Evolutionary conservation across 2,329 filamentous ascomycete species (phyloP), one percentile per base, ranked within the genome.

Genomic region (Aurifilum marmelostoma): DNA sequence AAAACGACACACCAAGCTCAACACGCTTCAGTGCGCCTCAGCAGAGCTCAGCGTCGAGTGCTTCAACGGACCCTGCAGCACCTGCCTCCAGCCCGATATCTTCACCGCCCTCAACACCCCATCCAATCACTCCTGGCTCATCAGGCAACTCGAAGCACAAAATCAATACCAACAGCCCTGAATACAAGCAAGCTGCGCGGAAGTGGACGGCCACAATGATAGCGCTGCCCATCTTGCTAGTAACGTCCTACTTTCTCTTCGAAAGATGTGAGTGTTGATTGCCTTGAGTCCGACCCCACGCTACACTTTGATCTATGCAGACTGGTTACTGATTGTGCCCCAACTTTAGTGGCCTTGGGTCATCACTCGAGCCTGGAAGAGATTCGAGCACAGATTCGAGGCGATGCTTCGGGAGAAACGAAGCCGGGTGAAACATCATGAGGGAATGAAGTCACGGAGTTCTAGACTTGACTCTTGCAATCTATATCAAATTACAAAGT

Each of bases 161-260:
- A 9, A 69, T 78, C 60, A 77, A 80, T 63, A 73, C 73, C 0
- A 76, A 76, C 29, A 81, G 79, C 67, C 75, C 78, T 50, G 80
- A 81, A 58, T 86, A 84, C 74, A 81, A 83, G 66, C 73, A 74
- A 50, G 80, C 82, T 39, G 79, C 81, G 67, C 75, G 83, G 69
- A 83, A 80, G 73, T 87, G 83, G 79, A 76, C 80, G 3, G 77
- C 78, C 29, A 71, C 81, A 9, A 84, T 88, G 72, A 81, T 88
- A 67, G 85, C 83, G 32, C 73, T 87, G 76, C 86, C 86, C 2
- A 82, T 88, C 41, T 73, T 87, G 5, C 70, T 88, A 18, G 85
- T 88, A 63, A 85, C 84, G 34, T 87, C 85, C 29, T 88, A 85
- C 71, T 82, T 81, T 65, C 74, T 88, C 2, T 88, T 84, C 75